phyloP scores from a whole-genome alignment of 805 yeast genomes.

The Grigorovia yakushimaensis region DNA sequence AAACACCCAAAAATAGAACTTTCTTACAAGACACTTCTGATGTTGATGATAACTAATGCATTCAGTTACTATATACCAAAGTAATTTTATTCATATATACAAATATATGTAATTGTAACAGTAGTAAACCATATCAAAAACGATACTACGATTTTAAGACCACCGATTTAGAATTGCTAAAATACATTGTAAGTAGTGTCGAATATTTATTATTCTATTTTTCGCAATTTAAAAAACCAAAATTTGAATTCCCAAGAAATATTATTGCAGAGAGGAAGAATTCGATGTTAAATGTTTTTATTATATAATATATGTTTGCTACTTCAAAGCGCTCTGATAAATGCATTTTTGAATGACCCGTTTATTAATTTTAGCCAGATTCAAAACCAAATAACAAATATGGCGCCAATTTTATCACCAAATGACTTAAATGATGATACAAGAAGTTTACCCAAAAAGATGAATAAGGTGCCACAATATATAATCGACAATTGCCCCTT shows the following conservation, averaged over 20 bases:
- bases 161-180: too few species aligned
- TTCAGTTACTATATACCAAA: too few species aligned
- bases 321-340: background rate
- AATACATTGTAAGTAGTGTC: too few species aligned
- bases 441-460: conserved; percentile 23
- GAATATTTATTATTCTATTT: too few species aligned
- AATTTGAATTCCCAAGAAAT: too few species aligned
- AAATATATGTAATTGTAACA: background rate
- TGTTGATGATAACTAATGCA: background rate
- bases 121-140: too few species aligned
- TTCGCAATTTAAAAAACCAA: too few species aligned
- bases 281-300: background rate
- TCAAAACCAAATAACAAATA: background rate
- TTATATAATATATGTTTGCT: background rate
- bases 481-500: conserved; percentile 62
- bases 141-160: too few species aligned
- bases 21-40: background rate
- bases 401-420: conserved; percentile 24
- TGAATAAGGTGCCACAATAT: conserved; percentile 50
- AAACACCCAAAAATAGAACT: background rate
- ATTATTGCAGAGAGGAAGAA: too few species aligned
- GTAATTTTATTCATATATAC: background rate
- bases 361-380: background rate
- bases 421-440: conserved; percentile 18
- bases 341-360: background rate